These are phyloP conservation scores for Raffaelea albimanens DNA, from an alignment of 2,329 filamentous ascomycete genomes.

Conservation along the genomic window DNA sequence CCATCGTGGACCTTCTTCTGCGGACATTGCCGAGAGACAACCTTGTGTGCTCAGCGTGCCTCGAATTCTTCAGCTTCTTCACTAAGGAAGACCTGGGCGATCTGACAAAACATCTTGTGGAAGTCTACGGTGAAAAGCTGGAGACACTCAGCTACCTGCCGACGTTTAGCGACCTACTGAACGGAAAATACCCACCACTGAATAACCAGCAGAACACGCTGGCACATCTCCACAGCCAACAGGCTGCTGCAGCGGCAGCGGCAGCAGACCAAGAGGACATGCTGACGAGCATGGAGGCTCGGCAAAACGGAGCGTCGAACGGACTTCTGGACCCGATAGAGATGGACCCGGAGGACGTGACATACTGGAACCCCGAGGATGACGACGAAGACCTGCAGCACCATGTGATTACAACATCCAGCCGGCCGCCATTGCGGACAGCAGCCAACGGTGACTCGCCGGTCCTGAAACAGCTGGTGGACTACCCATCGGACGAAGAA, in stretches of 20 bases:
- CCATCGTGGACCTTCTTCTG: conserved; percentile 74
- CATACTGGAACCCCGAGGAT: conserved; percentile 82
- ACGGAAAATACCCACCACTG: conserved; percentile 7
- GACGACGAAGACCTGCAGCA: conserved; percentile 23
- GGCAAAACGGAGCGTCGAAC: neutral
- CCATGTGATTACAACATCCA: neutral
- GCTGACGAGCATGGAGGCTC: neutral
- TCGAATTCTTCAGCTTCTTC: conserved; percentile 90
- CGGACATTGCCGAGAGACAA: conserved; percentile 88
- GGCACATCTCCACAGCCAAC: neutral
- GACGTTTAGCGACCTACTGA: conserved; percentile 68
- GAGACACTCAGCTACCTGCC: conserved; percentile 71
- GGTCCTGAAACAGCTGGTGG: conserved; percentile 65
- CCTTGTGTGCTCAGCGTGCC: conserved; percentile 81
- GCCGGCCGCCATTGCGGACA: neutral
- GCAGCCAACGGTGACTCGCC: conserved; percentile 54
- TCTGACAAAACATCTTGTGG: conserved; percentile 73
- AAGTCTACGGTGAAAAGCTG: conserved; percentile 72
- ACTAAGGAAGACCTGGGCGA: conserved; percentile 73
- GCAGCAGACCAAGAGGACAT: neutral
- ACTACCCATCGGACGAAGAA: conserved; percentile 92
- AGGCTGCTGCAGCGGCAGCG: no score
- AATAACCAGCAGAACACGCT: neutral
- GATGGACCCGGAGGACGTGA: conserved; percentile 77
- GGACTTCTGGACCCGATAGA: conserved; percentile 16